These are phyloP conservation scores for Saururus chinensis DNA, from an alignment of 164 flowering plant species.

Conservation along the genomic window DNA sequence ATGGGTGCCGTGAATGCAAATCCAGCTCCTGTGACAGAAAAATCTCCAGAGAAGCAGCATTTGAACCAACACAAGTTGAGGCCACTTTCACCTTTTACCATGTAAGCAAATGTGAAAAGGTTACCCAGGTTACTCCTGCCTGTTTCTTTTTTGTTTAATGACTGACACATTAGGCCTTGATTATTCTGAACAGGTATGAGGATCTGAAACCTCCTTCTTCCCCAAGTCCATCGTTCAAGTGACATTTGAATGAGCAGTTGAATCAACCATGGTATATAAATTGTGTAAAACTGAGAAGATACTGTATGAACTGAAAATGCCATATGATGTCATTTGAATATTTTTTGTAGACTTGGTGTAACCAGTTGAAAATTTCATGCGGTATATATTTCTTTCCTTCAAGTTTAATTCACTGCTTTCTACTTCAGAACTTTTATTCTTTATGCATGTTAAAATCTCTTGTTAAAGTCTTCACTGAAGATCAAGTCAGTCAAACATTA, in stretches of 20 bases:
- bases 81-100: constrained; percentile 1
- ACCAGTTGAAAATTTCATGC: neutral
- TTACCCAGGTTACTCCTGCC: too few species aligned
- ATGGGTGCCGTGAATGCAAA: neutral
- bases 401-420: neutral
- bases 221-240: constrained; percentile 29
- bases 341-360: neutral
- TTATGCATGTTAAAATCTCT: neutral
- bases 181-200: constrained; percentile 25
- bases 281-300: too few species aligned
- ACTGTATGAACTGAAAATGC: neutral
- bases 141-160: neutral
- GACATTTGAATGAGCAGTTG: neutral
- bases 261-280: neutral
- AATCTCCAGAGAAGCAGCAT: neutral
- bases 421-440: neutral
- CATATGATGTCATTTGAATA: neutral
- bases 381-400: neutral
- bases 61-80: neutral
- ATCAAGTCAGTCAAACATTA: too few species aligned
- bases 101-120: too few species aligned
- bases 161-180: neutral
- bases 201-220: constrained; percentile 50
- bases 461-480: too few species aligned
- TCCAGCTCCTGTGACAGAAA: neutral